Evolutionary conservation across 306 rosid genomes (phyloP), one percentile per base, ranked within the genome.

Genomic region (Trichosanthes cucumerina): DNA sequence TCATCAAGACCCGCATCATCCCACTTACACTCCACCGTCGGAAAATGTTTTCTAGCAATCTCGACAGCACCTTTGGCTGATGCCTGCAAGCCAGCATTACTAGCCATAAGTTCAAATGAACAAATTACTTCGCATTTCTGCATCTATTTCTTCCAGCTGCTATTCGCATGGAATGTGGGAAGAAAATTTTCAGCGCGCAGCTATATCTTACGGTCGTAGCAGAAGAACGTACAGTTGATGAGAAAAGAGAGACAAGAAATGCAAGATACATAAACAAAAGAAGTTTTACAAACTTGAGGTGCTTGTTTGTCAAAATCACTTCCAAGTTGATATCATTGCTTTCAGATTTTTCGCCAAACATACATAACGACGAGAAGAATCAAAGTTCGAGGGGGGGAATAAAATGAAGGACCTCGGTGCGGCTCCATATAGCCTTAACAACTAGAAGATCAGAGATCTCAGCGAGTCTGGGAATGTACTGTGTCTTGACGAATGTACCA

Each of bases 391-490:
- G 15, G 12, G 57, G 21, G 63, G 13, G 15, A 58, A 33, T 8
- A 34, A 15, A 7, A 28, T 5, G 44, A 7, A 26, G 81, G 63
- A 84, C 96, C 97, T 94, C 84, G 3, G 92, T 54, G 18, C 98
- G 94, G 86, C 98, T 94, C 98, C 98, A 94, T 83, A 94, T 94
- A 86, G 93, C 82, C 82, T 89, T 90, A 46, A 94, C 87, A 12
- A 14, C 1, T 72, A 94, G 76, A 77, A 92, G 95, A 80, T 89
- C 46, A 10, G 92, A 84, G 88, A 94, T 90, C 90, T 94, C 95
- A 9, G 92, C 83, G 78, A 92, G 92, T 81, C 96, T 85, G 0
- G 98, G 98, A 84, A 94, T 81, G 89, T 91, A 94, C 81, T 92
- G 97, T 80, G 57, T 84, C 90, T 70, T 89, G 56, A 94, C 96